Evolutionary conservation across 2,329 filamentous ascomycete species (phyloP).

Genomic region (Pseudogymnoascus destructans): DNA sequence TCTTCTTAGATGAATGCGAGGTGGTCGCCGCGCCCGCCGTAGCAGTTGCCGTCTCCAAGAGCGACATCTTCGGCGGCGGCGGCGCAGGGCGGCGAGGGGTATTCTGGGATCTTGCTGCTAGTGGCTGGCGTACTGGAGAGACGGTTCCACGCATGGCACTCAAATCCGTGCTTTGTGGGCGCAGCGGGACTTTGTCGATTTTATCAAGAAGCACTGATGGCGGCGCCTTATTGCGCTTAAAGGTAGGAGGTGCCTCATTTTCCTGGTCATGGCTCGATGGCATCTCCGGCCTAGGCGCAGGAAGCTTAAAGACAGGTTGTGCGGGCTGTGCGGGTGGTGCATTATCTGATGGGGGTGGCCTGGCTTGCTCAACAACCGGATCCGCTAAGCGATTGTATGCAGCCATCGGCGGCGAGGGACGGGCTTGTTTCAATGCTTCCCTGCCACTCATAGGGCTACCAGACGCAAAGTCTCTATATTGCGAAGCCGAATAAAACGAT

Average conservation of each 20-base stretch:
- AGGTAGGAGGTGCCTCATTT: constrained; percentile 62
- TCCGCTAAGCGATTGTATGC: not conserved
- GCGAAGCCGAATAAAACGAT: constrained; percentile 21
- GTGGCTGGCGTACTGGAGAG: constrained; percentile 43
- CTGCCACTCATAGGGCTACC: constrained; percentile 35
- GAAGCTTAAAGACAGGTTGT: constrained; percentile 45
- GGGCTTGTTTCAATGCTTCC: not conserved
- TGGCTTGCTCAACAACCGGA: constrained; percentile 26
- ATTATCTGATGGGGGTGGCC: constrained; percentile 30
- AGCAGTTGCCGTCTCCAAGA: constrained; percentile 80
- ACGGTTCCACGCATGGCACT: constrained; percentile 26
- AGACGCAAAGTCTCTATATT: constrained; percentile 30
- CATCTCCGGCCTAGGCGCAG: constrained; percentile 41
- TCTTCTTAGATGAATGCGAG: constrained; percentile 53
- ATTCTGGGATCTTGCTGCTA: constrained; percentile 43
- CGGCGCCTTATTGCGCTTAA: constrained; percentile 36
- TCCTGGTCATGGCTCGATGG: constrained; percentile 66
- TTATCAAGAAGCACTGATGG: constrained; percentile 21
- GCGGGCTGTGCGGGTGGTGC: constrained; percentile 30
- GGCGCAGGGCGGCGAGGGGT: constrained; percentile 67
- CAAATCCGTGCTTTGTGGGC: constrained; percentile 36
- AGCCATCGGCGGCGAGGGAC: not conserved
- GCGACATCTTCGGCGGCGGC: constrained; percentile 91
- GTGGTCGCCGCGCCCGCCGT: constrained; percentile 69
- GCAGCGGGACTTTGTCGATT: constrained; percentile 37